Conservation (phyloP, 257 asterid species). For the Verbascum thapsus region DNA sequence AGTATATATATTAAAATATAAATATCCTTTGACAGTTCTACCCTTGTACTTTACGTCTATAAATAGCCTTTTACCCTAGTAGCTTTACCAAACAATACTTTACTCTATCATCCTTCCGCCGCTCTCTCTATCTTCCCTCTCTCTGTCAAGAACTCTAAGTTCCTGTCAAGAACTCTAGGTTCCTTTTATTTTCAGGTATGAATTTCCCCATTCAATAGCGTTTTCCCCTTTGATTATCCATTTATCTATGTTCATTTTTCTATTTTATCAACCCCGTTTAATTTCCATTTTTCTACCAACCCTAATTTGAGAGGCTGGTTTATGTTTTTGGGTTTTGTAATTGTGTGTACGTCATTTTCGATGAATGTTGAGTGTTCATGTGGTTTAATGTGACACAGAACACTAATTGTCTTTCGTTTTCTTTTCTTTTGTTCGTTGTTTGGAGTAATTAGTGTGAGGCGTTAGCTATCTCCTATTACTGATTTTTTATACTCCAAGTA, state of each 20-base stretch:
- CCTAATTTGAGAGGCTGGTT: too few relatives aligned
- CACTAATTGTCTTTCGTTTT: neutral
- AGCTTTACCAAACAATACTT: neutral
- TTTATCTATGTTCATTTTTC: neutral
- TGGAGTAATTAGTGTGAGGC: too few relatives aligned
- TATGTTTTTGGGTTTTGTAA: neutral
- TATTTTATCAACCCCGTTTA: neutral
- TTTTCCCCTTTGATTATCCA: neutral
- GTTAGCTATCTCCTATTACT: too few relatives aligned
- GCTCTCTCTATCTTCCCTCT: too few relatives aligned
- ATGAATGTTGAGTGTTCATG: too few relatives aligned
- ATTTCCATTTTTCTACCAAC: neutral
- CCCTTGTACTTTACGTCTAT: too few relatives aligned
- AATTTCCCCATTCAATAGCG: neutral
- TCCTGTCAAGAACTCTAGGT: too few relatives aligned
- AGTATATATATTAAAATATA: too few relatives aligned
- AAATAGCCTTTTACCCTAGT: conserved; percentile 30
- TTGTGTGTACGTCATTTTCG: neutral
- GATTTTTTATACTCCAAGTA: neutral
- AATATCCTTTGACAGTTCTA: too few relatives aligned
- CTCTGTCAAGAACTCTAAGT: neutral
- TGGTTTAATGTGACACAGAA: neutral
- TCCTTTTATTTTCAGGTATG: conserved; percentile 9
- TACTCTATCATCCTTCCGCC: conserved; percentile 23
- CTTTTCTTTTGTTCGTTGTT: too few relatives aligned